Conservation (phyloP, 352 stramenopile species). For the Pythium pyrilobum region DNA sequence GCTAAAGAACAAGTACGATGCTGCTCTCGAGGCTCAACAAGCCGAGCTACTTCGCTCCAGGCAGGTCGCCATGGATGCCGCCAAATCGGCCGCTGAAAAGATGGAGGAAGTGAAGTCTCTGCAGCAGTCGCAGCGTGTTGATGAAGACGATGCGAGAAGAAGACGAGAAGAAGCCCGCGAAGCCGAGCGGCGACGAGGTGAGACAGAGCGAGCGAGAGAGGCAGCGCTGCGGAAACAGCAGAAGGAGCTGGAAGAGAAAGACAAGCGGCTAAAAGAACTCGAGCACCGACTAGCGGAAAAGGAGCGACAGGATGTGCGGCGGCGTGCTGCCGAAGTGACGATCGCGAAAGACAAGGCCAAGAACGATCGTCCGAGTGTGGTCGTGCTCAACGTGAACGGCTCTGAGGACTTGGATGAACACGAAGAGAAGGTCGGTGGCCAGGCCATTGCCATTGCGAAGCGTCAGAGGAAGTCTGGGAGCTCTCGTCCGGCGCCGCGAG, state of each 20-base stretch:
- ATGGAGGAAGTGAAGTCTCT: conserved; percentile 38
- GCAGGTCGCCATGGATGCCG: conserved; percentile 43
- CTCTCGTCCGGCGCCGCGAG: not conserved
- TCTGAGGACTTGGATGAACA: conserved; percentile 27
- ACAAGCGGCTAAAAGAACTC: conserved; percentile 41
- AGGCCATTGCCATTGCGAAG: conserved; percentile 18
- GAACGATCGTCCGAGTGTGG: conserved; percentile 34
- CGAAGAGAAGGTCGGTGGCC: conserved; percentile 24
- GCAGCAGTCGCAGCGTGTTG: conserved; percentile 30
- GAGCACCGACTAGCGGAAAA: conserved; percentile 41
- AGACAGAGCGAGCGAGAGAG: conserved; percentile 35
- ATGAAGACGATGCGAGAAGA: conserved; percentile 28
- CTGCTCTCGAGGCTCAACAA: conserved; percentile 52
- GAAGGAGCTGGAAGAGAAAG: conserved; percentile 49
- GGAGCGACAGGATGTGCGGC: conserved; percentile 27
- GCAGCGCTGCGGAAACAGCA: conserved; percentile 31
- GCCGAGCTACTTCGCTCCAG: conserved; percentile 42
- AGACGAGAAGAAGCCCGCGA: conserved; percentile 16
- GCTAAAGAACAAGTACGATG: conserved; percentile 68
- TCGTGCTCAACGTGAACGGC: conserved; percentile 50
- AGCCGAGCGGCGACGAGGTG: conserved; percentile 18
- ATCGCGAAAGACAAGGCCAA: conserved; percentile 10
- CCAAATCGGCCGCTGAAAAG: conserved; percentile 37
- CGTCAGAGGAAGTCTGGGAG: conserved; percentile 4
- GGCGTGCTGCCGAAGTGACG: conserved; percentile 2